Evolutionary conservation across 352 stramenopile species (phyloP).

Genomic region (Phytopythium ostracodes): DNA sequence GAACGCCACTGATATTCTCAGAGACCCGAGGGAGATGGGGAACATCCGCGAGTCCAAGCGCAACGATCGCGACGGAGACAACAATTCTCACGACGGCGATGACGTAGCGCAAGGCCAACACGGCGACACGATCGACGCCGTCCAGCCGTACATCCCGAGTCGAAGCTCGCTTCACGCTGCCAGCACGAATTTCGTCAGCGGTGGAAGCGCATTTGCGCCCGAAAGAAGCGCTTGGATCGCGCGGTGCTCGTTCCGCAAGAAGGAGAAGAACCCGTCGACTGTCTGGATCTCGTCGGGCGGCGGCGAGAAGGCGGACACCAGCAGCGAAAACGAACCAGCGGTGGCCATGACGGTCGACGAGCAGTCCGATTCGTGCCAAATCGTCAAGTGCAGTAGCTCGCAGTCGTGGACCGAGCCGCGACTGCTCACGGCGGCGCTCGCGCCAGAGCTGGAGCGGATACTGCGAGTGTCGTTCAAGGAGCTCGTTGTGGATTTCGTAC

Average conservation of each 20-base stretch:
- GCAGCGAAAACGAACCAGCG: no score
- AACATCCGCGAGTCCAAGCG: not conserved
- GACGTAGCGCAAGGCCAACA: not conserved
- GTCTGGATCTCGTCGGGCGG: constrained; percentile 58
- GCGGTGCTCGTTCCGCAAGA: constrained; percentile 49
- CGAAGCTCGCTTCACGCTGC: constrained; percentile 3
- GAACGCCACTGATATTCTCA: not conserved
- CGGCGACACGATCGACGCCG: constrained; percentile 11
- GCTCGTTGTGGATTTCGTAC: constrained; percentile 52
- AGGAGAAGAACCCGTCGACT: constrained; percentile 32
- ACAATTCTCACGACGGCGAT: not conserved
- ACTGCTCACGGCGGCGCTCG: constrained; percentile 27
- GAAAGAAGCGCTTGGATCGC: constrained; percentile 46
- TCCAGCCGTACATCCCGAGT: constrained; percentile 49
- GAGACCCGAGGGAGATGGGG: not conserved
- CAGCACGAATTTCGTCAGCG: not conserved
- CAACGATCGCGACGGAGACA: not conserved
- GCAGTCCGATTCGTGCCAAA: constrained; percentile 28
- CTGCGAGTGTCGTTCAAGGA: constrained; percentile 39
- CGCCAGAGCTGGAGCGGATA: constrained; percentile 29
- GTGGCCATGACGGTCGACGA: constrained; percentile 15
- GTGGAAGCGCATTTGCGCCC: not conserved
- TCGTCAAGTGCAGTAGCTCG: constrained; percentile 46
- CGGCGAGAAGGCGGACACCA: not conserved
- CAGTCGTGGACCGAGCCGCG: constrained; percentile 54